A percentile compares a stretch with the other conserved stretches of the same genome.
phyloP scores from a whole-genome alignment of 148 eudicot genomes.

The Pharnaceum exiguum region DNA sequence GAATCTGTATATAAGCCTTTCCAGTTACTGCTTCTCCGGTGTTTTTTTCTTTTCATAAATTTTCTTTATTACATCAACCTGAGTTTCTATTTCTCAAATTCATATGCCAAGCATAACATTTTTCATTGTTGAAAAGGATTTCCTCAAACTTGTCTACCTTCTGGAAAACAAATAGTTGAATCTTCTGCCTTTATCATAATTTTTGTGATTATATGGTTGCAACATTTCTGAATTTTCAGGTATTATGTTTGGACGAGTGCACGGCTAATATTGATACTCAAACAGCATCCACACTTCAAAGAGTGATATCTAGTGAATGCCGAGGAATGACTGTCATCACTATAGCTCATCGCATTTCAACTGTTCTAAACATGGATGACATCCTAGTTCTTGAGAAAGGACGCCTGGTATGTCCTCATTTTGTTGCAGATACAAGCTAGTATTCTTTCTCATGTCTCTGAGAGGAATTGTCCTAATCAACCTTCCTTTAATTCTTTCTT shows the following conservation, averaged over 20 bases:
- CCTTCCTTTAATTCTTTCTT: background rate
- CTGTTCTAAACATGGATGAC: slow-evolving; percentile 77
- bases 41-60: too few relatives aligned
- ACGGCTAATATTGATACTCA: slow-evolving; percentile 89
- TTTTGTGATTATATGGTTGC: too few relatives aligned
- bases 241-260: slow-evolving; percentile 93
- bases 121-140: too few relatives aligned
- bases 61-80: too few relatives aligned
- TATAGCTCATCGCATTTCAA: slow-evolving; percentile 93
- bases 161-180: too few relatives aligned
- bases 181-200: too few relatives aligned
- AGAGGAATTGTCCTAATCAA: background rate
- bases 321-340: slow-evolving; percentile 76
- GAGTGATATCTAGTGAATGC: slow-evolving; percentile 76
- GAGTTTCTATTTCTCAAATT: too few relatives aligned
- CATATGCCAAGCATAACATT: too few relatives aligned
- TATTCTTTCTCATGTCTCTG: background rate
- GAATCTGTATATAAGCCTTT: too few relatives aligned
- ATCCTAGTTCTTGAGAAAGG: slow-evolving; percentile 88
- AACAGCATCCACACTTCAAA: slow-evolving; percentile 73
- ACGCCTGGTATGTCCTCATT: slow-evolving; percentile 48
- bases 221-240: slow-evolving; percentile 33
- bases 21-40: too few relatives aligned
- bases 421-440: background rate
- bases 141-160: too few relatives aligned